phyloP scores from a whole-genome alignment of 2,329 filamentous ascomycete species.

The Colletotrichum navitas region DNA sequence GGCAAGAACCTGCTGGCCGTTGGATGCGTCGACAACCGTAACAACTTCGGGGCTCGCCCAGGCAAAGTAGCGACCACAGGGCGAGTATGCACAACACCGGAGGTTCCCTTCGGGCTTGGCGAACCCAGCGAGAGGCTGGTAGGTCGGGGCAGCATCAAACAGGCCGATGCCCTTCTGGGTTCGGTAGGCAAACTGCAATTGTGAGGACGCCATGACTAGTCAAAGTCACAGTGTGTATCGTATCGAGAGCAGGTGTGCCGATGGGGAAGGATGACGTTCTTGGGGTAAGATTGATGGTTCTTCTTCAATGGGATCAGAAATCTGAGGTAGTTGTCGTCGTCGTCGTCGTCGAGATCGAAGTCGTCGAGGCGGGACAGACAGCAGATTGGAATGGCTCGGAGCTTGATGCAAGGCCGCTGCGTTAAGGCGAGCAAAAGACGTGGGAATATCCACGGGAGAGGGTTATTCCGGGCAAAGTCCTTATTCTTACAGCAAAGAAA shows the following conservation, averaged over 20 bases:
- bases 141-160: constrained; percentile 90
- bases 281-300: constrained; percentile 41
- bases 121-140: constrained; percentile 87
- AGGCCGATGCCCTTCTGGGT: constrained; percentile 97
- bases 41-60: constrained; percentile 93
- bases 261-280: constrained; percentile 41
- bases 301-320: constrained; percentile 41
- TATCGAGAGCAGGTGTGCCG: constrained; percentile 48
- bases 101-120: constrained; percentile 90
- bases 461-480: constrained; percentile 20
- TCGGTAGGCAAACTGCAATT: constrained; percentile 96
- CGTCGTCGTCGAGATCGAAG: constrained; percentile 16
- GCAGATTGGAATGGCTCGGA: constrained; percentile 29
- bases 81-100: constrained; percentile 94
- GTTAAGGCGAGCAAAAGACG: constrained; percentile 11
- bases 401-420: constrained; percentile 7
- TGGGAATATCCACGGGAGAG: neutral
- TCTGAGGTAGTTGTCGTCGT: constrained; percentile 4
- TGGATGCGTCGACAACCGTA: constrained; percentile 84
- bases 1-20: constrained; percentile 79
- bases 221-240: constrained; percentile 78
- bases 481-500: constrained; percentile 33
- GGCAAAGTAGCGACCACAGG: constrained; percentile 95
- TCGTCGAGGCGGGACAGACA: constrained; percentile 28
- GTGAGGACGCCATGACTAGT: constrained; percentile 92